Evolutionary conservation across 106 monocot genomes (phyloP), one percentile per base, ranked within the genome.

Genomic region (Narthecium ossifragum): DNA sequence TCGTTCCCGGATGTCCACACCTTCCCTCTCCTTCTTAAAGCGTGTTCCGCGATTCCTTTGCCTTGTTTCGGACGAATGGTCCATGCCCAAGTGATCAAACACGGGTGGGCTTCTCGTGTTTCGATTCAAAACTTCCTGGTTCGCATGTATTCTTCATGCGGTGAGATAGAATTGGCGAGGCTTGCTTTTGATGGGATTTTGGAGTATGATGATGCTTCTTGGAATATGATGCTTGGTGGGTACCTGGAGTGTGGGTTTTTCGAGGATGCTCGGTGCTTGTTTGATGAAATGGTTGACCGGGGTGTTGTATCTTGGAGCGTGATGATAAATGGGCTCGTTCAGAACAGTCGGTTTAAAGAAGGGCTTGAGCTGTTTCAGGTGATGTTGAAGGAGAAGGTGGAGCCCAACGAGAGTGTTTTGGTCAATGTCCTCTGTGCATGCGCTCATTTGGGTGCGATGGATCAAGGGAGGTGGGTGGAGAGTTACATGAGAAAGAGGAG

Each of bases 271-370:
- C 62, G 61, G 7, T 27, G 58, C 40, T 4, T 69, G 67, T 79
- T 73, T 53, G 73, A 69, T 54, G 49, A 40, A 59, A 67, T 60
- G 48, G 20, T 31, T 29, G 27, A 61, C 5, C 58, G 38, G 50
- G 53, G 50, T 37, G 41, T 65, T 26, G 41, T 70, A 7, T 64
- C 64, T 12, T 80, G 79, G 79, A 74, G 73, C 27, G 73, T 68
- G 30, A 60, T 80, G 52, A 74, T 80, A 40, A 57, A 59, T 53
- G 83, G 78, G 8, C 53, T 51, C 13, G 33, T 70, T 15, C 78
- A 70, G 68, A 30, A 39, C 17, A 59, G 67, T 0, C 51, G 22
- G 18, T 68, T 66, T 22, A 54, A 4, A 4, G 78, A 67, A 36
- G 61, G 49, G 1, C 12, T 78, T 33, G 69, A 41, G 4, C 13